phyloP scores from a whole-genome alignment of 306 rosid genomes.

The Casuarina cunninghamiana region DNA sequence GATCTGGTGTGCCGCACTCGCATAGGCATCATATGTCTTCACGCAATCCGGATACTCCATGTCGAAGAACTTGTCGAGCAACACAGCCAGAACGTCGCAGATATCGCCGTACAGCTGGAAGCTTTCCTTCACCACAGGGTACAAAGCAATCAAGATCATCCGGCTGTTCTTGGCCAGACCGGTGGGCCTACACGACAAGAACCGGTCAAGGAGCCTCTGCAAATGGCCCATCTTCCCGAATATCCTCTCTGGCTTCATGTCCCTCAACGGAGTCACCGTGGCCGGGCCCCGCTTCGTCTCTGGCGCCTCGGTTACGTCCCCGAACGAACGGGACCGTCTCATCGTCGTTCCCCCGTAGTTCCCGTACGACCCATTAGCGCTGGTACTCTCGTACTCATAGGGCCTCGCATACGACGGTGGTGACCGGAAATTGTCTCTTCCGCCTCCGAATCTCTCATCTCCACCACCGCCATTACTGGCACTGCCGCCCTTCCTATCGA shows the following conservation, averaged over 20 bases:
- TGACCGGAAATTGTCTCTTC: conserved; percentile 68
- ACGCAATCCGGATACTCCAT: conserved; percentile 92
- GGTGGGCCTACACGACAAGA: conserved; percentile 85
- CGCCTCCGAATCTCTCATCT: conserved; percentile 53
- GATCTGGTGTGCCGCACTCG: conserved; percentile 90
- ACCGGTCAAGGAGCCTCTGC: conserved; percentile 86
- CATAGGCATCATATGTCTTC: conserved; percentile 90
- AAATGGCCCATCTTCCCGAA: conserved; percentile 88
- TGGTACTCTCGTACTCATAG: conserved; percentile 50
- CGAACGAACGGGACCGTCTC: conserved; percentile 84
- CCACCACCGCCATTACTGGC: conserved; percentile 25
- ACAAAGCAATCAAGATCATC: conserved; percentile 80
- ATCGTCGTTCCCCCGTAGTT: conserved; percentile 60
- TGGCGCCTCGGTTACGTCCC: conserved; percentile 64
- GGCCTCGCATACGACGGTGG: conserved; percentile 59
- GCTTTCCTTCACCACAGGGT: conserved; percentile 84
- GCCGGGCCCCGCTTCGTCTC: conserved; percentile 47
- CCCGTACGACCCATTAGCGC: conserved; percentile 43
- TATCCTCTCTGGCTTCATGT: conserved; percentile 81
- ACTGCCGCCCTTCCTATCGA: conserved; percentile 47
- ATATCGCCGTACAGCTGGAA: conserved; percentile 88
- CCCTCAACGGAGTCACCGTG: conserved; percentile 78
- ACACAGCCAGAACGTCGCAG: conserved; percentile 85
- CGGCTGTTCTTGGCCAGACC: conserved; percentile 86
- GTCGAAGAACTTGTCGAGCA: conserved; percentile 91